These are phyloP conservation scores for Arabis alpina DNA, from an alignment of 345 rosid genomes.

Conservation along the genomic window DNA sequence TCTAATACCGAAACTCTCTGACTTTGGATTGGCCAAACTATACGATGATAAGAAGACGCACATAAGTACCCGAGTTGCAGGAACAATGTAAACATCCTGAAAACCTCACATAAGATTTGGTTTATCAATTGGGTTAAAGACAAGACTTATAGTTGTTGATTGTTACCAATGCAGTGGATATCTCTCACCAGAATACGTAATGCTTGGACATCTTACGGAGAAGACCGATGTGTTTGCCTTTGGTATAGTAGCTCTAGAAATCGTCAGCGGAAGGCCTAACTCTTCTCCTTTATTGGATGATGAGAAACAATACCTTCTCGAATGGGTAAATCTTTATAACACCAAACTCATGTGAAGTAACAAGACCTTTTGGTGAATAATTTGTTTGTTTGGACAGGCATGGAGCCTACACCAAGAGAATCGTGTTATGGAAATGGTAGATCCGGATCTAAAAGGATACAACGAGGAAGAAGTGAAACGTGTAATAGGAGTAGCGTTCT, in stretches of 20 bases:
- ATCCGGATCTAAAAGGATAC: conserved; percentile 41
- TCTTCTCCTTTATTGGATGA: conserved; percentile 52
- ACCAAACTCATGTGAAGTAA: too few species aligned
- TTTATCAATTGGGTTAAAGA: neutral
- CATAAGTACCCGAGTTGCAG: conserved; percentile 52
- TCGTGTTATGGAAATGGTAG: conserved; percentile 45
- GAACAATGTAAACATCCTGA: conserved; percentile 45
- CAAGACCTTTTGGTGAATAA: neutral
- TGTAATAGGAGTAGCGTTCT: conserved; percentile 50
- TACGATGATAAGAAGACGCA: conserved; percentile 54
- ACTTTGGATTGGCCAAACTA: conserved; percentile 54
- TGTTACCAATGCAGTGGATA: conserved; percentile 54
- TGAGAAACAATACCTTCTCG: conserved; percentile 66
- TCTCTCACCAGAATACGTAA: conserved; percentile 77
- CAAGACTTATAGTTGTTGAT: neutral
- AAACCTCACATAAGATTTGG: conserved; percentile 3
- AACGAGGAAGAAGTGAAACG: conserved; percentile 54
- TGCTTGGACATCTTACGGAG: conserved; percentile 75
- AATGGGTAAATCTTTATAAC: conserved; percentile 51
- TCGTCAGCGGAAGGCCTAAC: conserved; percentile 71
- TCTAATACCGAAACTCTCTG: conserved; percentile 51
- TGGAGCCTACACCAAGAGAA: conserved; percentile 60
- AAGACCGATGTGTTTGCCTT: conserved; percentile 75
- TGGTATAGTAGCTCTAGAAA: conserved; percentile 66
- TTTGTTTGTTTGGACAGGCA: conserved; percentile 42